Base-by-base conservation (phyloP, 2,329 filamentous ascomycete genomes). In the Talaromyces sp. region DNA sequence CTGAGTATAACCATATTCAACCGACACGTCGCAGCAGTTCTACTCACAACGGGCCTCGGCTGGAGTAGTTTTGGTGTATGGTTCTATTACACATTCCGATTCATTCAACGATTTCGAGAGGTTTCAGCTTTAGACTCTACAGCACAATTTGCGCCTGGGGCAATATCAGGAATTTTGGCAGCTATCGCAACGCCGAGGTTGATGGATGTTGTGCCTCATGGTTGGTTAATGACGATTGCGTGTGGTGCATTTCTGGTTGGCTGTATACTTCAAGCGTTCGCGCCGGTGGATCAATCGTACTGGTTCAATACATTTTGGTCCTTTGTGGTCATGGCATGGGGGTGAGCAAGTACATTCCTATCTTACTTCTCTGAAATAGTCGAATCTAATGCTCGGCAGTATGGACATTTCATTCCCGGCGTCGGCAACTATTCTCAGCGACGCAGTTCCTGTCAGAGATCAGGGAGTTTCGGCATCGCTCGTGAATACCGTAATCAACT, bases 401-500 rank as follows among this genome's bases (percentile, higher is more conserved):
- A 66, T 57, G 84, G 87, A 90, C 72, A 88, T 89, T 80, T 85
- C 82, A 2, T 88, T 88, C 69, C 88, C 88, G 0, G 83, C 87
- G 0, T 85, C 84, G 0, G 87, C 82, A 0, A 72, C 89, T 8
- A 82, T 90, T n/a, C 77, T 90, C 6, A 85, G 82, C 56, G 83
- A 89, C 68, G 76, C 76, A 2, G 78, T 83, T 66, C 70, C 74
- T 3, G 76, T 76, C 47, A 73, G 81, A 57, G 78, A 82, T 64
- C 83, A 85, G 69, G 83, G 83, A 11, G 76, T 84, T n/a, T 81
- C 82, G 1, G 82, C 81, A 0, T 85, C 82, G 33, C 73, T 90
- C 2, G 84, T 90, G 24, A 86, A 83, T 65, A 90, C 88, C 0
- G 81, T 87, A 10, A 84, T 90, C 66, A 90, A 91, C 74, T 91